Conservation (phyloP, 2,329 filamentous ascomycete species). For the Fusarium armeniacum region DNA sequence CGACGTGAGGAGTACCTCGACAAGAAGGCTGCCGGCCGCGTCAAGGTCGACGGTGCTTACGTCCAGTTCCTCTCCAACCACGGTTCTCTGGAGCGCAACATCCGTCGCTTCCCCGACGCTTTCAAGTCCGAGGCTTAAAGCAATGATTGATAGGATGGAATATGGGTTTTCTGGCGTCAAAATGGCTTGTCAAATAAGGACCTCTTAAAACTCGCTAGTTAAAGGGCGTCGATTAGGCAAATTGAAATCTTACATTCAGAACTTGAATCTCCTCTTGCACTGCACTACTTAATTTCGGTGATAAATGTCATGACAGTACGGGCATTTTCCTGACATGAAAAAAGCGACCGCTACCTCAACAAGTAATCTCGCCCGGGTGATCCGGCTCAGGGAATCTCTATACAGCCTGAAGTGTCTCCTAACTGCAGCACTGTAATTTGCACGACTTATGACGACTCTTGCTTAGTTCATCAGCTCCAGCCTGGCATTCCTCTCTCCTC, state of each 20-base stretch:
- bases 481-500: conserved; percentile 3
- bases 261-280: conserved; percentile 10
- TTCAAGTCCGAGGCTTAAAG: conserved; percentile 75
- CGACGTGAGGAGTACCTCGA: conserved; percentile 97
- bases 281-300: conserved; percentile 7
- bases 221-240: conserved; percentile 54
- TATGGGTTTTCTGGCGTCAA: conserved; percentile 62
- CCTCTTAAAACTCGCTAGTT: conserved; percentile 53
- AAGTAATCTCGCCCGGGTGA: neutral
- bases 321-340: neutral
- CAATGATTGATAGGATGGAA: conserved; percentile 56
- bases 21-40: conserved; percentile 91
- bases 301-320: conserved; percentile 19
- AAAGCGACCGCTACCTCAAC: conserved; percentile 1
- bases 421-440: neutral
- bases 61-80: conserved; percentile 99
- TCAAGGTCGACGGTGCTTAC: conserved; percentile 98
- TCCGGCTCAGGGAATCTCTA: neutral
- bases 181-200: conserved; percentile 60
- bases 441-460: conserved; percentile 6
- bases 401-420: neutral
- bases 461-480: conserved; percentile 2
- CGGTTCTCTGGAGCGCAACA: conserved; percentile 87
- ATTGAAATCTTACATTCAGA: conserved; percentile 53
- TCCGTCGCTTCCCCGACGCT: conserved; percentile 94